Base-by-base conservation (phyloP, 148 eudicot genomes). In the Fallopia convolvulus region DNA sequence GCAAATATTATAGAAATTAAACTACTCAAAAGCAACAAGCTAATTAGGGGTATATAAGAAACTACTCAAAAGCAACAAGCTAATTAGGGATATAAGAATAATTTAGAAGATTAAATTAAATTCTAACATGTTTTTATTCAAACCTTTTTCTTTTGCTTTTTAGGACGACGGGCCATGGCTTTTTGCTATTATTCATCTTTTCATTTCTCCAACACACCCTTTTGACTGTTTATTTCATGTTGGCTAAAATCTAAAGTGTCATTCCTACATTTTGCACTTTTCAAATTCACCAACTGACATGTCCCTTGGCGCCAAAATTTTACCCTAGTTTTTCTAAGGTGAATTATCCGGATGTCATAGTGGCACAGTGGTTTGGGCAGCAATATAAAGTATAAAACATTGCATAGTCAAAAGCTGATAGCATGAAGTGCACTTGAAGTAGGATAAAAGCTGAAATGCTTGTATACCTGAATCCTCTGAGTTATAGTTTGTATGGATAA, bases 351-450 rank as follows among this genome's bases (percentile, higher is more conserved):
- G 9, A 58, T 58, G 30, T 20, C 12, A 8, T 23, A 21, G 21
- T n/a, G 21, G 60, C 1, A 10, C n/a, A 26, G 36, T 26, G 72
- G 72, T 53, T 2, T 53, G 21, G n/a, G 71, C 71, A 30, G 71
- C 71, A 66, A 11, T 14, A 66, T 26, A 20, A 4, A 50, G 21
- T 55, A 55, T 55, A 18, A 44, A 15, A 30, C 32, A 33, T 58
- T 70, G 53, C 20, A 63, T 32, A 75, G 84, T 86, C 86, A 74
- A 13, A 63, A 65, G 11, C 17, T 30, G 40, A 65, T 65, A 65
- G 32, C 41, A 65, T 30, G 40, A 58, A 70, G 44, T 17, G 50
- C 49, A 42, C 3, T 12, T 72, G 18, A 65, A 65, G 26, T 41
- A 30, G 73, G 73, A 70, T 70, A 33, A 12, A 33, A 40, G 21